A percentile compares a stretch with the other conserved stretches of the same genome.
Evolutionary conservation across 257 asterid species (phyloP).

Genomic region (Apocynum venetum): DNA sequence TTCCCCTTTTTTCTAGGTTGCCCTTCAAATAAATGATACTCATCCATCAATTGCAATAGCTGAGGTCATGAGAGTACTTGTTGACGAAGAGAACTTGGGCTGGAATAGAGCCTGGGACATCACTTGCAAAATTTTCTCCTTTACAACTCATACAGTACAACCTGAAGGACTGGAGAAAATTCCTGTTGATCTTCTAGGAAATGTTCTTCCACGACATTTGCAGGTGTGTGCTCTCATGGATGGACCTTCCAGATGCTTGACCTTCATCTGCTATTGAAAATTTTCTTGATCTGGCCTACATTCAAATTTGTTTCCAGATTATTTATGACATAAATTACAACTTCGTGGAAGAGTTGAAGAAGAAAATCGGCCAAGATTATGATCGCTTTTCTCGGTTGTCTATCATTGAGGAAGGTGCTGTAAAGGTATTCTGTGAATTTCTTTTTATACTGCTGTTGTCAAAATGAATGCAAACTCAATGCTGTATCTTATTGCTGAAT

Average conservation of each 20-base stretch:
- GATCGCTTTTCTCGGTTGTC: slow-evolving; percentile 40
- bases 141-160: slow-evolving; percentile 42
- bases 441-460: neutral
- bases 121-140: slow-evolving; percentile 36
- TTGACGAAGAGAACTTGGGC: slow-evolving; percentile 43
- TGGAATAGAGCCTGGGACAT: slow-evolving; percentile 47
- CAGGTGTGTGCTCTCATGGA: slow-evolving; percentile 31
- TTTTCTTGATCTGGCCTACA: slow-evolving; percentile 9
- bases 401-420: slow-evolving; percentile 47
- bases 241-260: slow-evolving; percentile 7
- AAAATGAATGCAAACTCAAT: neutral
- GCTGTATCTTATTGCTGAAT: neutral
- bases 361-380: slow-evolving; percentile 41
- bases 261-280: neutral
- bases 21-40: slow-evolving; percentile 52
- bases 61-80: slow-evolving; percentile 47
- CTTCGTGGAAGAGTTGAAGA: slow-evolving; percentile 47
- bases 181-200: slow-evolving; percentile 46
- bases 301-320: slow-evolving; percentile 28
- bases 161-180: slow-evolving; percentile 49
- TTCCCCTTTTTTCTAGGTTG: slow-evolving; percentile 27
- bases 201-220: slow-evolving; percentile 48
- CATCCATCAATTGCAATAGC: slow-evolving; percentile 50
- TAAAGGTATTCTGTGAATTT: slow-evolving; percentile 32
- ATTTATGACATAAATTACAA: slow-evolving; percentile 39